phyloP scores from a whole-genome alignment of 805 yeast species.

The Kodamaea neixiangensis region DNA sequence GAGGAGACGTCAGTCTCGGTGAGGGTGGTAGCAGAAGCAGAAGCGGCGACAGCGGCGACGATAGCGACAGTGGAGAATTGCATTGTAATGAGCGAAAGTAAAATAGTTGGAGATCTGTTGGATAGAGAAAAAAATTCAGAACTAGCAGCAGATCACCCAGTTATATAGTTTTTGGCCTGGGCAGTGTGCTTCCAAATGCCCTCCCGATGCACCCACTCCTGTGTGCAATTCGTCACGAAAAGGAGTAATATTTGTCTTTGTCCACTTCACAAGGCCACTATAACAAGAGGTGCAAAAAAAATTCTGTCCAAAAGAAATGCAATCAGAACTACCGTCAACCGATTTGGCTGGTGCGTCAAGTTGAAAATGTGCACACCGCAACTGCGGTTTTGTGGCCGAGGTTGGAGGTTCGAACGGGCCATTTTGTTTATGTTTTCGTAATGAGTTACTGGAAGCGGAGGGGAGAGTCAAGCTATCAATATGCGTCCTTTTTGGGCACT shows the following conservation, averaged over 20 bases:
- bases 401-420: background rate
- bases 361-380: background rate
- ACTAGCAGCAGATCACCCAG: conserved; percentile 1
- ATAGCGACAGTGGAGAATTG: conserved; percentile 47
- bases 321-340: background rate
- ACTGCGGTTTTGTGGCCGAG: background rate
- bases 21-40: conserved; percentile 31
- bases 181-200: background rate
- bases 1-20: conserved; percentile 33
- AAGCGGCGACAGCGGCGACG: conserved; percentile 41
- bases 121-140: conserved; percentile 21
- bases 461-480: background rate
- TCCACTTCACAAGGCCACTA: background rate
- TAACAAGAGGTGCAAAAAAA: conserved; percentile 1
- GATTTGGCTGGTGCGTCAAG: background rate
- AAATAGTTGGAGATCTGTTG: conserved; percentile 29
- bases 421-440: background rate
- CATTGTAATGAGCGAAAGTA: conserved; percentile 44
- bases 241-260: conserved; percentile 1
- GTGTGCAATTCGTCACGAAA: conserved; percentile 1
- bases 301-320: background rate
- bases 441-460: background rate
- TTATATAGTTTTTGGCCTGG: conserved; percentile 6
- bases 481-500: background rate
- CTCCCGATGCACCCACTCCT: background rate